These are phyloP conservation scores for Solidago caesia DNA, from an alignment of 129 eudicot genomes.

Conservation along the genomic window DNA sequence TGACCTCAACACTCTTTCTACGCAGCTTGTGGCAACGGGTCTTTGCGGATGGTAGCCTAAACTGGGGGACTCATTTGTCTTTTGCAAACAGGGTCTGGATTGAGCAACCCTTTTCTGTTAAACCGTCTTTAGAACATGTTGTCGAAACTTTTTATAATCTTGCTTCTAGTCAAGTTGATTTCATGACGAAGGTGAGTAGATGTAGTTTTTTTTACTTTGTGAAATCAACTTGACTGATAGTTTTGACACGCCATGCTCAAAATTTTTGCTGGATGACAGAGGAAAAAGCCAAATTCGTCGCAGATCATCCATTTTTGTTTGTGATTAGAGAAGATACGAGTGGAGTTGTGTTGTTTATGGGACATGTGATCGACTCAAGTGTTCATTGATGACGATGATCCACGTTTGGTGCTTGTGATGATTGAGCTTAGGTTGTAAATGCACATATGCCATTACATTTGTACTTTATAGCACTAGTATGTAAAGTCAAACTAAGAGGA, in stretches of 20 bases:
- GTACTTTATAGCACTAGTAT: no score
- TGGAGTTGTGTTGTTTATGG: background rate
- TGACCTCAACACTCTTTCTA: background rate
- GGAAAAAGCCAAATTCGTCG: no score
- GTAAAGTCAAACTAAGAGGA: no score
- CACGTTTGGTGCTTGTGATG: no score
- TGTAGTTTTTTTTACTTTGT: background rate
- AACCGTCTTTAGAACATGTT: slow-evolving; percentile 6
- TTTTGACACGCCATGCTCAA: no score
- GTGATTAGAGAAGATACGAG: background rate
- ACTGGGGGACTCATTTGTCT: background rate
- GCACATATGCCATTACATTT: no score
- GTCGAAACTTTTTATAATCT: background rate
- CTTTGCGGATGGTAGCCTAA: background rate
- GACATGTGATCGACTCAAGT: background rate
- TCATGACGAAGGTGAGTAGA: background rate
- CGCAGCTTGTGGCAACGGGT: slow-evolving; percentile 3
- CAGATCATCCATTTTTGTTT: no score
- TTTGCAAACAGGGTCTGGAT: slow-evolving; percentile 1
- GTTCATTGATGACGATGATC: background rate
- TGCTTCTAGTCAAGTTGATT: background rate
- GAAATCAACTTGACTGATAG: no score
- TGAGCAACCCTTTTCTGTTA: slow-evolving; percentile 6
- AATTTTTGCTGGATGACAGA: no score
- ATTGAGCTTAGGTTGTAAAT: no score